These are phyloP conservation scores for Aspergillus pseudoterreus DNA, from an alignment of 2,329 filamentous ascomycete genomes.

Conservation along the genomic window DNA sequence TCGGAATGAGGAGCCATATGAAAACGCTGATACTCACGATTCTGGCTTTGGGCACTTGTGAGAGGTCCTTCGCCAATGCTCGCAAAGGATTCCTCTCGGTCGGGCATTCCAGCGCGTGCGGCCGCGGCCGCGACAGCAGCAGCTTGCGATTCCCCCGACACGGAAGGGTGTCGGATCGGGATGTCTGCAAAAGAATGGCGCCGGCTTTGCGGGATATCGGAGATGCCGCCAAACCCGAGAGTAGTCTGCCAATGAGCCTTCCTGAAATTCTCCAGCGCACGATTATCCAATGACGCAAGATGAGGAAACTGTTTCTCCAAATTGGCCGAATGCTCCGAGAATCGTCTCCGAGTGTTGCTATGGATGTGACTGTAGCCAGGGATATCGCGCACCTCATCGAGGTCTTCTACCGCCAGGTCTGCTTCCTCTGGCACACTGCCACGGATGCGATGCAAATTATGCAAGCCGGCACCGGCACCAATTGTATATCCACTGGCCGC, in stretches of 20 bases:
- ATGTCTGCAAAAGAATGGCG: slow-evolving; percentile 52
- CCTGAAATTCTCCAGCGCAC: slow-evolving; percentile 42
- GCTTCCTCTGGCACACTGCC: slow-evolving; percentile 42
- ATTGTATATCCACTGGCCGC: slow-evolving; percentile 31
- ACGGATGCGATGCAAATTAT: slow-evolving; percentile 37
- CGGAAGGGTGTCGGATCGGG: slow-evolving; percentile 44
- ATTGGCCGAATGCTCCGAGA: slow-evolving; percentile 43
- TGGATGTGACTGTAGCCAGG: slow-evolving; percentile 37
- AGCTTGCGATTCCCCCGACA: slow-evolving; percentile 33
- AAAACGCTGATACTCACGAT: slow-evolving; percentile 41
- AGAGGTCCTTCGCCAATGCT: slow-evolving; percentile 35
- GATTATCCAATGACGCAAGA: slow-evolving; percentile 39
- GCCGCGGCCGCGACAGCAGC: slow-evolving; percentile 9
- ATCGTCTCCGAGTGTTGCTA: slow-evolving; percentile 37
- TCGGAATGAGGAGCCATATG: slow-evolving; percentile 29
- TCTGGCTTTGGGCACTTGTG: slow-evolving; percentile 35
- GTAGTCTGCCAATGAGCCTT: slow-evolving; percentile 51
- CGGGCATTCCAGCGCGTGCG: slow-evolving; percentile 22
- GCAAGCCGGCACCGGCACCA: slow-evolving; percentile 25
- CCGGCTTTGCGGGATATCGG: slow-evolving; percentile 47
- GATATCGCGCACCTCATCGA: slow-evolving; percentile 41
- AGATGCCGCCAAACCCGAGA: slow-evolving; percentile 45
- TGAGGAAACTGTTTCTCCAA: slow-evolving; percentile 39
- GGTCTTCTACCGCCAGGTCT: slow-evolving; percentile 43
- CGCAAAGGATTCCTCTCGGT: slow-evolving; percentile 36